These are phyloP conservation scores for Hawksworthiomyces lignivorus DNA, from an alignment of 2,329 filamentous ascomycete genomes.

Conservation along the genomic window DNA sequence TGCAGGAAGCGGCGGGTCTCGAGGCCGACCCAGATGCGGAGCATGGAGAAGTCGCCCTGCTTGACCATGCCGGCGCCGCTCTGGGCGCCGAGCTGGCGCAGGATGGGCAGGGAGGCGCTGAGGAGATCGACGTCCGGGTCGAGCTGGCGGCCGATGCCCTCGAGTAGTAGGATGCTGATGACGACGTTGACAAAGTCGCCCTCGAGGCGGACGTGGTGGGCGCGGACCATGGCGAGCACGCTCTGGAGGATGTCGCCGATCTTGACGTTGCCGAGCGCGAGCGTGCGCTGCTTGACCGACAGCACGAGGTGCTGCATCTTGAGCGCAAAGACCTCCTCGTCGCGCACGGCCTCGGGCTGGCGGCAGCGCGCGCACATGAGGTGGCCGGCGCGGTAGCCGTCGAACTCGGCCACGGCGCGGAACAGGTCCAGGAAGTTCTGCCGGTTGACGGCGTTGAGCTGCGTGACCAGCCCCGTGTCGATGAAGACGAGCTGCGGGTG, in stretches of 20 bases:
- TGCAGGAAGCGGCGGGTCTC: conserved; percentile 86
- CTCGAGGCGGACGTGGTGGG: conserved; percentile 87
- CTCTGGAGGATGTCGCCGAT: conserved; percentile 92
- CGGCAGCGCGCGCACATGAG: conserved; percentile 95
- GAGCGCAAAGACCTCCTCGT: conserved; percentile 83
- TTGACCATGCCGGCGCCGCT: conserved; percentile 63
- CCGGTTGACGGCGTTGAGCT: conserved; percentile 80
- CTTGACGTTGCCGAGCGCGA: conserved; percentile 88
- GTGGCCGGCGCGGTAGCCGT: conserved; percentile 89
- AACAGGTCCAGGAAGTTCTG: conserved; percentile 92
- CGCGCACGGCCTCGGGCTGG: conserved; percentile 82
- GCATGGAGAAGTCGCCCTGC: conserved; percentile 71
- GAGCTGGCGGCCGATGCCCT: conserved; percentile 83
- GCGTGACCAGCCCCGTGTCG: conserved; percentile 90
- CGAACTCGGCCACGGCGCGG: conserved; percentile 90
- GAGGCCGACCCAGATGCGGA: conserved; percentile 84
- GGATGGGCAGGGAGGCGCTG: conserved; percentile 76
- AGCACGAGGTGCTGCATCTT: conserved; percentile 96
- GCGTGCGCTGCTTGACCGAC: conserved; percentile 80
- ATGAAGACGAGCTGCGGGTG: conserved; percentile 95
- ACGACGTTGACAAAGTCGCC: conserved; percentile 99
- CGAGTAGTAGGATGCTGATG: conserved; percentile 83
- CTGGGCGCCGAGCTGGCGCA: conserved; percentile 78
- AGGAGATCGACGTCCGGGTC: conserved; percentile 86
- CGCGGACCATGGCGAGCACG: conserved; percentile 83